Evolutionary conservation across 2,329 filamentous ascomycete species (phyloP).

Genomic region (Reticulascus tulasneorum): DNA sequence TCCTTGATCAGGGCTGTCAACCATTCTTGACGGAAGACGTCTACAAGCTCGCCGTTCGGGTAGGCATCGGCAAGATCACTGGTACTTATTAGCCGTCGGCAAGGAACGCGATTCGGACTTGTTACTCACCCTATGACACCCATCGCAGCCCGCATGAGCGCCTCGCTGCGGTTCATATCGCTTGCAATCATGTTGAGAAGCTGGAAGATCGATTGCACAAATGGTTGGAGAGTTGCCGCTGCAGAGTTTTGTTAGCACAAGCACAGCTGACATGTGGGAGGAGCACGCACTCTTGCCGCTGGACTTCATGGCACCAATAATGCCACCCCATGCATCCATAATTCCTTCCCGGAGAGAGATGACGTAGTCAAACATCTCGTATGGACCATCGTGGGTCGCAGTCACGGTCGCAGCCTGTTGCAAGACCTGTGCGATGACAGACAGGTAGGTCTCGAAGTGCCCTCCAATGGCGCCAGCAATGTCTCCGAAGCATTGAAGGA

Average conservation of each 20-base stretch:
- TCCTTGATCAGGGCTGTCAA: constrained; percentile 86
- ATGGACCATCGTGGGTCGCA: constrained; percentile 72
- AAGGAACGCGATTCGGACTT: neutral
- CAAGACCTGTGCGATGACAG: constrained; percentile 87
- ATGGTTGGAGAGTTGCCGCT: constrained; percentile 71
- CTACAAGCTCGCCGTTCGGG: constrained; percentile 79
- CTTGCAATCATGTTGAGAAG: constrained; percentile 76
- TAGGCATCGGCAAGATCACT: constrained; percentile 94
- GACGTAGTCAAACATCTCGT: constrained; percentile 96
- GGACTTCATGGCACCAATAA: constrained; percentile 88
- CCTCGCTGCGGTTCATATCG: constrained; percentile 86
- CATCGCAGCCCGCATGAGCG: constrained; percentile 89
- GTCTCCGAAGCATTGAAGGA: constrained; percentile 95
- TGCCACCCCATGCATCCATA: constrained; percentile 98
- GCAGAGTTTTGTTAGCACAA: constrained; percentile 21
- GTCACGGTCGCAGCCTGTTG: constrained; percentile 87
- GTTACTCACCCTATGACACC: constrained; percentile 84
- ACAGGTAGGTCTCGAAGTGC: constrained; percentile 88
- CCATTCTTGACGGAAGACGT: constrained; percentile 89
- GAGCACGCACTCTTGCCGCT: constrained; percentile 65
- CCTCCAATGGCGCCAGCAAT: constrained; percentile 92
- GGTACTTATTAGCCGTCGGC: constrained; percentile 31
- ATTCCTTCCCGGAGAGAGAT: constrained; percentile 93
- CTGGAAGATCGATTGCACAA: constrained; percentile 80
- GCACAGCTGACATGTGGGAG: neutral